These are phyloP conservation scores for Saraca asoca DNA, from an alignment of 331 rosid species.

Conservation along the genomic window DNA sequence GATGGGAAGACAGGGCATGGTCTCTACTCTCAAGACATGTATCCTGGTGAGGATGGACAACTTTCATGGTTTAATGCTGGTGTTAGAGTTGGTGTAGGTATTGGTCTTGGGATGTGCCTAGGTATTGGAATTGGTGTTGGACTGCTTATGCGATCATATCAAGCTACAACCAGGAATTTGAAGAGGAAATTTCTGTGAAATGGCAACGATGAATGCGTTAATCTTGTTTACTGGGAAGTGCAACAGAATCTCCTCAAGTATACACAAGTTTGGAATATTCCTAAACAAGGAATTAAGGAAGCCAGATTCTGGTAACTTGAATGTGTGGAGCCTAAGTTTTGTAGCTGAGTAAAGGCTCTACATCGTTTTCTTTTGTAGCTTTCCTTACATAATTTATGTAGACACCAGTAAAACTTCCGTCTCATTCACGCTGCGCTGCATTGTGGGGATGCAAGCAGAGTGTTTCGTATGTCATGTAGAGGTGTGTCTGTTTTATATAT, in stretches of 20 bases:
- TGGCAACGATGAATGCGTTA: slow-evolving; percentile 22
- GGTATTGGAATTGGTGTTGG: slow-evolving; percentile 90
- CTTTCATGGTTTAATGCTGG: slow-evolving; percentile 94
- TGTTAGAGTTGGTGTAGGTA: slow-evolving; percentile 93
- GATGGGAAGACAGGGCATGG: slow-evolving; percentile 62
- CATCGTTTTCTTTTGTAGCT: slow-evolving; percentile 44
- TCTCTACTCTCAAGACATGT: slow-evolving; percentile 69
- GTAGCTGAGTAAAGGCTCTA: slow-evolving; percentile 55
- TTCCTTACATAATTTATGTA: slow-evolving; percentile 19
- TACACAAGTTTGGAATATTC: slow-evolving; percentile 14
- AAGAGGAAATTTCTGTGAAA: slow-evolving; percentile 66
- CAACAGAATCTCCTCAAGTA: slow-evolving; percentile 23
- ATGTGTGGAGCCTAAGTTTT: slow-evolving; percentile 42
- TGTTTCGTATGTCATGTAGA: slow-evolving; percentile 26
- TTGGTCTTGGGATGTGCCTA: slow-evolving; percentile 91
- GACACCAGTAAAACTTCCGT: slow-evolving; percentile 6
- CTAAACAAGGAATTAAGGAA: slow-evolving; percentile 22
- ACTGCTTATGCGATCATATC: slow-evolving; percentile 90
- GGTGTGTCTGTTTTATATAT: slow-evolving; percentile 25
- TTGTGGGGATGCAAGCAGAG: slow-evolving; percentile 1
- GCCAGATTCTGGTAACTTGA: slow-evolving; percentile 23
- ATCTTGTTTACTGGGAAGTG: slow-evolving; percentile 24
- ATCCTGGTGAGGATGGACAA: slow-evolving; percentile 77
- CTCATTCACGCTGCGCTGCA: neutral
- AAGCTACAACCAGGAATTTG: slow-evolving; percentile 76